Percentiles rank a stretch among this genome's conserved stretches.
Conservation (phyloP, 495 filamentous ascomycete genomes). For the Xylaria flabelliformis region DNA sequence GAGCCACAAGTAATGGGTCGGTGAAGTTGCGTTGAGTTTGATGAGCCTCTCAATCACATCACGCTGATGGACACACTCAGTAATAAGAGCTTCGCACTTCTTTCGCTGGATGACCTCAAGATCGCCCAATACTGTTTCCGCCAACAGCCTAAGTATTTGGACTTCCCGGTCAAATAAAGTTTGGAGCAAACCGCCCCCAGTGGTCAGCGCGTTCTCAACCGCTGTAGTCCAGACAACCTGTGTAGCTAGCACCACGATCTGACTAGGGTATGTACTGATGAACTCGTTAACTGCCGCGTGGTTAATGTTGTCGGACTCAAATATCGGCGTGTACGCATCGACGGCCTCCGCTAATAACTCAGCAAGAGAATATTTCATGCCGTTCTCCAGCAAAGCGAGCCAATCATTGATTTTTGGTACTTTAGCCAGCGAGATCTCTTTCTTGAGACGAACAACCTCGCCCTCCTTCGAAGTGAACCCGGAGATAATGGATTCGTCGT, state of each 20-base stretch:
- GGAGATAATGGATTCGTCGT: conserved; percentile 85
- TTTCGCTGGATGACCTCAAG: conserved; percentile 85
- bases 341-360: conserved; percentile 88
- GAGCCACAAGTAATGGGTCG: conserved; percentile 89
- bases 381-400: conserved; percentile 86
- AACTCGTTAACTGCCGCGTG: conserved; percentile 72
- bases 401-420: conserved; percentile 98
- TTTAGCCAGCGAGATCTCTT: conserved; percentile 87
- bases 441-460: conserved; percentile 85
- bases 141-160: conserved; percentile 79
- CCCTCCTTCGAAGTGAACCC: conserved; percentile 96
- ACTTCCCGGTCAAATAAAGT: conserved; percentile 76
- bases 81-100: conserved; percentile 98
- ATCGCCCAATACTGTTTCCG: conserved; percentile 87
- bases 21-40: conserved; percentile 72
- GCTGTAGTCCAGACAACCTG: conserved; percentile 91
- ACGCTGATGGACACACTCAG: conserved; percentile 96
- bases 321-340: conserved; percentile 74
- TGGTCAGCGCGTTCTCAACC: conserved; percentile 75
- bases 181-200: conserved; percentile 70
- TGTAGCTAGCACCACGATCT: conserved; percentile 94
- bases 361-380: conserved; percentile 92
- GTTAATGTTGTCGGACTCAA: conserved; percentile 69
- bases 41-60: conserved; percentile 87
- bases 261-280: conserved; percentile 82